These are phyloP conservation scores for Rutidosis leptorrhynchoides DNA, from an alignment of 129 eudicot species.

Conservation along the genomic window DNA sequence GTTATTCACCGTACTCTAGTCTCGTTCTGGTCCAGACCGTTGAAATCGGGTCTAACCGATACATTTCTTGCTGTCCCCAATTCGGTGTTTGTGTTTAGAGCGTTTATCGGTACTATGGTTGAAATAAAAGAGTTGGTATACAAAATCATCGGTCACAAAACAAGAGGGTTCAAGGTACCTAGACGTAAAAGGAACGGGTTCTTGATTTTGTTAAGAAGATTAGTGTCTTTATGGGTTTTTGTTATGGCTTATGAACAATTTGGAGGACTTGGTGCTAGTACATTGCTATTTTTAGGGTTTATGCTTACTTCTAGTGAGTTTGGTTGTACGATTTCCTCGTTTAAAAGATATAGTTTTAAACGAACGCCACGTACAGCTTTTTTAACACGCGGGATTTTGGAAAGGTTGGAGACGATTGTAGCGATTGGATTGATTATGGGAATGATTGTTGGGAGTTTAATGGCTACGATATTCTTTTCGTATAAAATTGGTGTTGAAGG, in stretches of 20 bases:
- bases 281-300: conserved; percentile 55
- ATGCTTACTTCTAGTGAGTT: conserved; percentile 53
- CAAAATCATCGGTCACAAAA: conserved; percentile 34
- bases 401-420: conserved; percentile 68
- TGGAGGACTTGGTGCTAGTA: conserved; percentile 55
- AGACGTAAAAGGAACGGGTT: conserved; percentile 45
- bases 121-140: conserved; percentile 47
- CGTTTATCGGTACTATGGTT: conserved; percentile 61
- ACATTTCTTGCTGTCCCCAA: conserved; percentile 71
- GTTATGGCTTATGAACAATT: conserved; percentile 73
- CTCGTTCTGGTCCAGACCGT: conserved; percentile 71
- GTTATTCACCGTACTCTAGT: conserved; percentile 77
- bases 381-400: conserved; percentile 63
- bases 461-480: conserved; percentile 55
- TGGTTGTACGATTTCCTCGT: conserved; percentile 51
- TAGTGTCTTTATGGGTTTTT: conserved; percentile 68
- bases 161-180: conserved; percentile 5
- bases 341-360: conserved; percentile 66
- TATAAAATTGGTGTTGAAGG: conserved; percentile 87
- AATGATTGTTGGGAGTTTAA: conserved; percentile 59
- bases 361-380: conserved; percentile 39
- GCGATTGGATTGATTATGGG: conserved; percentile 73
- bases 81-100: conserved; percentile 54
- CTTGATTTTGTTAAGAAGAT: conserved; percentile 54
- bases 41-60: conserved; percentile 64